These are phyloP conservation scores for Mortierella hygrophila DNA, from an alignment of 192 early-diverging fungal genomes.

Conservation along the genomic window DNA sequence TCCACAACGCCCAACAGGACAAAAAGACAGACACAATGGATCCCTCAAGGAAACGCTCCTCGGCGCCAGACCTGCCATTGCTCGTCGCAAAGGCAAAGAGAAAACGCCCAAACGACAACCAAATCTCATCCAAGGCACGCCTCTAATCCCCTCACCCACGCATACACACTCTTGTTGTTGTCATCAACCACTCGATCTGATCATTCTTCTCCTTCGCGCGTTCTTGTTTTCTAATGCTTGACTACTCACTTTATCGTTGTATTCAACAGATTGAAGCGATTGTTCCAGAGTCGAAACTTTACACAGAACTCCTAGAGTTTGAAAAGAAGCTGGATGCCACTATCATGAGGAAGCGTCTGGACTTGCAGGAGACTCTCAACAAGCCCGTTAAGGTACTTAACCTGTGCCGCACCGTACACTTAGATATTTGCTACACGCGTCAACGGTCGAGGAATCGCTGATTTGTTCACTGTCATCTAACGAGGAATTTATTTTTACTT, in stretches of 20 bases:
- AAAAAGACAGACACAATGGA: slow-evolving; percentile 30
- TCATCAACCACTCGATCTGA: not conserved
- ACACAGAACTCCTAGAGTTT: slow-evolving; percentile 86
- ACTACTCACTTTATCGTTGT: not conserved
- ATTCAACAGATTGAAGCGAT: slow-evolving; percentile 82
- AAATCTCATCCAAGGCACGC: slow-evolving; percentile 55
- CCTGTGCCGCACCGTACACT: not conserved
- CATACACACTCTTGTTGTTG: not conserved
- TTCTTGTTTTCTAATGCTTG: not conserved
- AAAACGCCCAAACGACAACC: slow-evolving; percentile 55
- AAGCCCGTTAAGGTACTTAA: slow-evolving; percentile 76
- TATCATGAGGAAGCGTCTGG: slow-evolving; percentile 91
- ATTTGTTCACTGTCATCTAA: not conserved
- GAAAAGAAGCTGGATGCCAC: slow-evolving; percentile 91
- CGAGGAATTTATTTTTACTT: not conserved
- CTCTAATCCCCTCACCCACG: not conserved
- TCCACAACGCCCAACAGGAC: not conserved
- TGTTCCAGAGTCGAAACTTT: slow-evolving; percentile 93
- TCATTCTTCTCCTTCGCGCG: not conserved
- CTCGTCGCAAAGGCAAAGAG: slow-evolving; percentile 50
- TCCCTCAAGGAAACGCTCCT: slow-evolving; percentile 45
- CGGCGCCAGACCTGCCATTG: slow-evolving; percentile 33
- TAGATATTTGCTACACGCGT: not conserved
- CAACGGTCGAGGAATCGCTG: not conserved
- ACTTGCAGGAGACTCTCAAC: slow-evolving; percentile 87